Base-by-base conservation (phyloP, 1,284 basidiomycete species). In the Microbotryum silenes-acaulis region DNA sequence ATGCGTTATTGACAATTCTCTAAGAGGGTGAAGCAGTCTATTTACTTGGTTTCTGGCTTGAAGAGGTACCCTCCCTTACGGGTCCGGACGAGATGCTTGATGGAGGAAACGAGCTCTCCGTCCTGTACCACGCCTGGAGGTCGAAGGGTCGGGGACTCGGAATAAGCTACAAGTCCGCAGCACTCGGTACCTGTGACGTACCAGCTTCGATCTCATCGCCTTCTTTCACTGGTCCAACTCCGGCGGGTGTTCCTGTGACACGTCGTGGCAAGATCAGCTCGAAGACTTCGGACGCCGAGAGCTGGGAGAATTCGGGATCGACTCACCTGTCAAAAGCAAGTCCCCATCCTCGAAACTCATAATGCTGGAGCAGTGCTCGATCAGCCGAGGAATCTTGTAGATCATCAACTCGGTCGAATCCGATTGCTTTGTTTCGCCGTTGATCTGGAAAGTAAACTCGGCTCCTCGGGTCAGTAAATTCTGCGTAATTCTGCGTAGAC, bases 391-490 rank as follows among this genome's bases (percentile, higher is more conserved):
- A 51, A 98, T 90, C 51, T 81, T 81, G 79, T 94, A 71, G 37
- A 97, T 88, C 94, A 98, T 97, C 75, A 94, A 87, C 29, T 78
- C 75, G 2, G 93, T 93, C 44, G 81, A 83, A 5, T 91, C 94
- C 63, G 88, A 80, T 75, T 98, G 94, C 75, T 88, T 91, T 63
- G 83, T 77, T 46, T 81, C 75, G 53, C 85, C 90, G 72, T 97
- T 92, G 74, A 97, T 83, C 84, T 89, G 70, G 37, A 42, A 18
- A 42, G 37, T 1, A 42, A 42, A 16, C 4, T 16, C 37, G 16
- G 16, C 37, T 42, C 37, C 37, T 27, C n/a, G 9, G 44, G 21
- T 44, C 12, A 59, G 51, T 7, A 25, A 52, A 31, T 18, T 14
- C 16, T 27, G 56, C 29, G 27, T 27, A 29, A 23, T 16, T 9